These are phyloP conservation scores for Fusarium sp. DNA, from an alignment of 2,329 filamentous ascomycete genomes.

Conservation along the genomic window DNA sequence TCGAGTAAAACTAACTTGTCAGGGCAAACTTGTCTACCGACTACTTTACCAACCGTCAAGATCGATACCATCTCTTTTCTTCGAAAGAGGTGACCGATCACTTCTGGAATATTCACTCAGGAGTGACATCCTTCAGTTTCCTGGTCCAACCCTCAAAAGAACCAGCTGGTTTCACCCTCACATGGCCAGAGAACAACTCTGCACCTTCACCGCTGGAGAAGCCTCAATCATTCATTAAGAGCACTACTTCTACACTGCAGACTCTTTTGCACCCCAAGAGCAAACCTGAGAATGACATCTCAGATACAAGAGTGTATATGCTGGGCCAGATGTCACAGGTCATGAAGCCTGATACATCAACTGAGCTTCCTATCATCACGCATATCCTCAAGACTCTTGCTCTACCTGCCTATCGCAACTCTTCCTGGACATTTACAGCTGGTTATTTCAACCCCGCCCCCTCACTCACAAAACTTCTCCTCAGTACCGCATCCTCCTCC, in stretches of 20 bases:
- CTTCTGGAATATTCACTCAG: conserved; percentile 81
- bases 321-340: conserved; percentile 90
- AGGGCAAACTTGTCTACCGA: conserved; percentile 89
- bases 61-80: conserved; percentile 91
- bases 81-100: conserved; percentile 84
- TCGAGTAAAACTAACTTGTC: conserved; percentile 25
- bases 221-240: conserved; percentile 75
- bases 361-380: conserved; percentile 86
- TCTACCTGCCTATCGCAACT: conserved; percentile 71
- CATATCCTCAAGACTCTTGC: conserved; percentile 78
- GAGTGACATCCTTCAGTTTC: conserved; percentile 85
- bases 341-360: conserved; percentile 82
- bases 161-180: conserved; percentile 68
- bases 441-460: conserved; percentile 98
- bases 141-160: conserved; percentile 73
- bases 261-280: conserved; percentile 68
- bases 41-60: conserved; percentile 96
- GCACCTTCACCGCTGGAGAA: conserved; percentile 80
- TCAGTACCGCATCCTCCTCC: conserved; percentile 74
- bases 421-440: conserved; percentile 95
- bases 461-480: conserved; percentile 81
- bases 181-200: conserved; percentile 82
- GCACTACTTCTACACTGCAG: conserved; percentile 74
- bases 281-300: conserved; percentile 38
- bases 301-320: conserved; percentile 84